These are phyloP conservation scores for Leccinum discolor DNA, from an alignment of 1,284 basidiomycete genomes.

Conservation along the genomic window DNA sequence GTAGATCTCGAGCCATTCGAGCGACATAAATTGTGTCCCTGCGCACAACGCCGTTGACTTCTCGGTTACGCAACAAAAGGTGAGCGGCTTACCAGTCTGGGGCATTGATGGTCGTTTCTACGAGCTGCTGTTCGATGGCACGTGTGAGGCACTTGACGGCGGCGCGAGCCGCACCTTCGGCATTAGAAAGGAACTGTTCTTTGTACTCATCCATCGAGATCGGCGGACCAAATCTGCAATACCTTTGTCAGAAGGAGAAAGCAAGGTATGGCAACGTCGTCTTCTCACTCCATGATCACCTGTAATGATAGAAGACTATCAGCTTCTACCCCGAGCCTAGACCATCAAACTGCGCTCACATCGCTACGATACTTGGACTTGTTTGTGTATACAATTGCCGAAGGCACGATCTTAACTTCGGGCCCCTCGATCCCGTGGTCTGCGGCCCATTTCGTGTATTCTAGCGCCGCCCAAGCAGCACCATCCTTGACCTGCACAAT, in stretches of 20 bases:
- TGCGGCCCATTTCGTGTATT: slow-evolving; percentile 82
- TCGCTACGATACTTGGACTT: slow-evolving; percentile 92
- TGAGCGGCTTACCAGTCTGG: slow-evolving; percentile 75
- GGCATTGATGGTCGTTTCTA: slow-evolving; percentile 85
- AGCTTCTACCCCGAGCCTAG: slow-evolving; percentile 13
- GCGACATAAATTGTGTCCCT: slow-evolving; percentile 89
- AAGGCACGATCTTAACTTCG: slow-evolving; percentile 68
- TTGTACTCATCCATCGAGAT: slow-evolving; percentile 78
- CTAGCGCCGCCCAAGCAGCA: slow-evolving; percentile 93
- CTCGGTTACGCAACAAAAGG: slow-evolving; percentile 10
- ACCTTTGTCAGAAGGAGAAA: slow-evolving; percentile 10
- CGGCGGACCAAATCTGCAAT: slow-evolving; percentile 74
- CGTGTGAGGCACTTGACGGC: slow-evolving; percentile 90
- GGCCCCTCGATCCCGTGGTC: slow-evolving; percentile 44
- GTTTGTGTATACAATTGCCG: slow-evolving; percentile 91
- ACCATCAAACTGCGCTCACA: slow-evolving; percentile 47
- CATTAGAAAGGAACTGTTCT: slow-evolving; percentile 72
- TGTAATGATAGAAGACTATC: slow-evolving; percentile 29
- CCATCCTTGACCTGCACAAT: slow-evolving; percentile 96
- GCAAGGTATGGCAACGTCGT: slow-evolving; percentile 8
- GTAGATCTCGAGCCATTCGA: slow-evolving; percentile 85
- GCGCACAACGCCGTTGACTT: slow-evolving; percentile 17
- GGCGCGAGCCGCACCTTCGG: slow-evolving; percentile 68
- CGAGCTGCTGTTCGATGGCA: slow-evolving; percentile 69
- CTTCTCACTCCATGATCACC: slow-evolving; percentile 71